Evolutionary conservation across 495 filamentous ascomycete genomes (phyloP).

Genomic region (Penicillium pancosmium): DNA sequence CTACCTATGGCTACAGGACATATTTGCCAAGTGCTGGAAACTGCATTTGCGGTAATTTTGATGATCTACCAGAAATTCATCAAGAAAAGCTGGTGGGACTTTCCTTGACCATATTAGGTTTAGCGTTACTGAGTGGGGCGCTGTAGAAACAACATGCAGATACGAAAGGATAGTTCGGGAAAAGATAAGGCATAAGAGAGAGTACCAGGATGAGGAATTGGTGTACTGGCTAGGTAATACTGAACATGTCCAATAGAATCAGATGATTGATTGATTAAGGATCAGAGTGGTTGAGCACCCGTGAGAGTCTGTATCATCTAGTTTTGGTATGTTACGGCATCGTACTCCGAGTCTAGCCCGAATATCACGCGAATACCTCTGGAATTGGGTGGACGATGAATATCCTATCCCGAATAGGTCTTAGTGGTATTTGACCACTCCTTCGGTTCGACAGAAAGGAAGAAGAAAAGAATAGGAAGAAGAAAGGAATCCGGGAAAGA

Average conservation of each 20-base stretch:
- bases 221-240: neutral
- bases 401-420: conserved; percentile 7
- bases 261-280: conserved; percentile 1
- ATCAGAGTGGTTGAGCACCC: neutral
- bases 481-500: no score
- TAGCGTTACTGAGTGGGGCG: neutral
- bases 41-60: neutral
- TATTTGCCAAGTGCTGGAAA: neutral
- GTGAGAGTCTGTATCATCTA: neutral
- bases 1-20: neutral
- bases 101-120: neutral
- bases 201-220: conserved; percentile 3
- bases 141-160: no score
- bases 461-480: no score
- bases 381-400: conserved; percentile 19
- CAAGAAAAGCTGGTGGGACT: neutral
- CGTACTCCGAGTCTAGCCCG: conserved; percentile 9
- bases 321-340: conserved; percentile 1
- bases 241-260: conserved; percentile 4
- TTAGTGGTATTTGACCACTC: conserved; percentile 17
- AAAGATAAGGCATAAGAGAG: no score
- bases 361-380: conserved; percentile 15
- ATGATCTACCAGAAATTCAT: neutral
- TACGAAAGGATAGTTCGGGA: no score
- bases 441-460: neutral